Evolutionary conservation across 2,329 filamentous ascomycete species (phyloP).

Genomic region (Aspergillus sp.): DNA sequence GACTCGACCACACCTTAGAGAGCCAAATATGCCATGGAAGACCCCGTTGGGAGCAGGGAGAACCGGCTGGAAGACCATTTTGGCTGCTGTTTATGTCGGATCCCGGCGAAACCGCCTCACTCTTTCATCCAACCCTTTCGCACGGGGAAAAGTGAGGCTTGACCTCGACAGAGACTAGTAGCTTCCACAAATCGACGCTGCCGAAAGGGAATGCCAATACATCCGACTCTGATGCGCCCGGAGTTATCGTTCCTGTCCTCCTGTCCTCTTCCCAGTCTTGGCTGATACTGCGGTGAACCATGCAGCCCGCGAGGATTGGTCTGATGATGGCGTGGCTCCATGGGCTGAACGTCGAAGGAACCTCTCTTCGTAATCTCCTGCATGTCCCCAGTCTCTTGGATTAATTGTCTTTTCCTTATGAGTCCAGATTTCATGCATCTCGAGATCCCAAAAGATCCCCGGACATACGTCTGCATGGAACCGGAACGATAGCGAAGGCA

Average conservation of each 20-base stretch:
- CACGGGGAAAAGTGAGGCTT: slow-evolving; percentile 26
- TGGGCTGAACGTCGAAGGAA: slow-evolving; percentile 15
- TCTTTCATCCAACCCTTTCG: slow-evolving; percentile 34
- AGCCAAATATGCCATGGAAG: slow-evolving; percentile 7
- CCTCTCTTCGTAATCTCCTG: slow-evolving; percentile 7
- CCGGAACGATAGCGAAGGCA: slow-evolving; percentile 5
- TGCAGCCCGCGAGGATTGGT: slow-evolving; percentile 20
- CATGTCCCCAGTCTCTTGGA: slow-evolving; percentile 1
- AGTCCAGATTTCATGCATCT: slow-evolving; percentile 8
- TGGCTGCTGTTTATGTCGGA: slow-evolving; percentile 20
- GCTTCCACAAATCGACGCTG: slow-evolving; percentile 19
- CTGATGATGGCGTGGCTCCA: slow-evolving; percentile 38
- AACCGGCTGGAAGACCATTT: slow-evolving; percentile 11
- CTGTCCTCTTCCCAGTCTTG: slow-evolving; percentile 2
- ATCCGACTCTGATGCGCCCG: slow-evolving; percentile 5
- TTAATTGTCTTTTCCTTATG: slow-evolving; percentile 3
- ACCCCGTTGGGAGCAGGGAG: slow-evolving; percentile 10
- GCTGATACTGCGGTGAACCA: slow-evolving; percentile 17
- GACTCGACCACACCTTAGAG: slow-evolving; percentile 9
- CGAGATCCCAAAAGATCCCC: slow-evolving; percentile 5
- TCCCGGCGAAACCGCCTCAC: slow-evolving; percentile 34
- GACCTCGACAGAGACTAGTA: slow-evolving; percentile 14
- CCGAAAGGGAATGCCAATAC: slow-evolving; percentile 4
- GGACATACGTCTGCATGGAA: slow-evolving; percentile 13
- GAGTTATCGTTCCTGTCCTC: slow-evolving; percentile 8